A percentile compares a stretch with the other conserved stretches of the same genome.
Evolutionary conservation across 176 grass and related monocot genomes (phyloP).

Genomic region (Miscanthus lutarioriparius): DNA sequence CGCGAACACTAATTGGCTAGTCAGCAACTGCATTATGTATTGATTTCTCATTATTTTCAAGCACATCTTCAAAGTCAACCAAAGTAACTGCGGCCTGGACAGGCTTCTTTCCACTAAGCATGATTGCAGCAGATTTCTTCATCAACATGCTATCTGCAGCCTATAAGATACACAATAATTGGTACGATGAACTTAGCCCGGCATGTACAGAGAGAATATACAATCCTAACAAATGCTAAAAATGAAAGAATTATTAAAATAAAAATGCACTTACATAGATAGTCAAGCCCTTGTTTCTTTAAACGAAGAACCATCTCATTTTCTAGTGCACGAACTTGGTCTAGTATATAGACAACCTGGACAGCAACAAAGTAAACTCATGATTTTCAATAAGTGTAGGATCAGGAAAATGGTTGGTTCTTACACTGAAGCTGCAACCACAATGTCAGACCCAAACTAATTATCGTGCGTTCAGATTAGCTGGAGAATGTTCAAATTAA

Average conservation of each 20-base stretch:
- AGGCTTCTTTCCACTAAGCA: too few relatives aligned
- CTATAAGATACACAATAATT: too few relatives aligned
- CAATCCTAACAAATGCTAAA: not conserved
- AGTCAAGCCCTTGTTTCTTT: not conserved
- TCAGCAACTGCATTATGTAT: constrained; percentile 75
- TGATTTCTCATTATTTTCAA: constrained; percentile 70
- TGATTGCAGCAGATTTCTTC: too few relatives aligned
- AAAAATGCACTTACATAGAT: too few relatives aligned
- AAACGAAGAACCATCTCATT: constrained; percentile 91
- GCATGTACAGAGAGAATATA: constrained; percentile 18
- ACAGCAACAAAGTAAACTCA: not conserved
- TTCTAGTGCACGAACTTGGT: constrained; percentile 92
- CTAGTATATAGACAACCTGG: constrained; percentile 93
- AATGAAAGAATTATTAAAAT: too few relatives aligned
- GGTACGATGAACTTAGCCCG: too few relatives aligned
- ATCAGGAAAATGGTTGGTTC: not conserved
- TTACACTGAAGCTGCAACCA: too few relatives aligned
- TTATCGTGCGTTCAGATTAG: too few relatives aligned
- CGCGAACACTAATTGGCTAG: constrained; percentile 84
- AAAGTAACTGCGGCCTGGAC: too few relatives aligned
- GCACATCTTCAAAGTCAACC: constrained; percentile 64
- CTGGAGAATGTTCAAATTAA: too few relatives aligned
- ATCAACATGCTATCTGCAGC: too few relatives aligned
- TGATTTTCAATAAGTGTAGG: constrained; percentile 13
- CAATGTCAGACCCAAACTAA: too few relatives aligned